Conservation (phyloP, 805 yeast species). For the Tetrapisispora namnaoensis region DNA sequence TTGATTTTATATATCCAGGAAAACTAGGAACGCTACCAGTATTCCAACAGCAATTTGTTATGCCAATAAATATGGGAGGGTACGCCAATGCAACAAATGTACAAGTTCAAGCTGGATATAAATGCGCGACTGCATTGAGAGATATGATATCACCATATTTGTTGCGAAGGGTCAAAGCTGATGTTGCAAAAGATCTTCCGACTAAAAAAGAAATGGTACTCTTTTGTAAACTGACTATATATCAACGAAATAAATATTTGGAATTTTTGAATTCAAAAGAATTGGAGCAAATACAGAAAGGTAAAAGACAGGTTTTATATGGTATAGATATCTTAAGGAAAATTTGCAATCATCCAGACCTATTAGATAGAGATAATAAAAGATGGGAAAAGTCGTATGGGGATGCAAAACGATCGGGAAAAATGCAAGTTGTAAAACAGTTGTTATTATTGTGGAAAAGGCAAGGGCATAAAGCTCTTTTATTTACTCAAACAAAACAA, state of each 20-base stretch:
- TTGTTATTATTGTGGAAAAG: slow-evolving; percentile 64
- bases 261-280: slow-evolving; percentile 72
- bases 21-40: slow-evolving; percentile 90
- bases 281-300: slow-evolving; percentile 55
- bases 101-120: slow-evolving; percentile 92
- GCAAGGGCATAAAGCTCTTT: slow-evolving; percentile 67
- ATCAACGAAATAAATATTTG: slow-evolving; percentile 65
- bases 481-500: slow-evolving; percentile 90
- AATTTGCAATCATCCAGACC: slow-evolving; percentile 93
- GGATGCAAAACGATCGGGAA: slow-evolving; percentile 62
- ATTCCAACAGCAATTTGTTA: slow-evolving; percentile 82
- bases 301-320: slow-evolving; percentile 70
- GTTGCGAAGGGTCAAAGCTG: slow-evolving; percentile 77
- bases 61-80: slow-evolving; percentile 94
- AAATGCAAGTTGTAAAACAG: slow-evolving; percentile 78
- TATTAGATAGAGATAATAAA: slow-evolving; percentile 40
- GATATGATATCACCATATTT: slow-evolving; percentile 87
- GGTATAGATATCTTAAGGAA: slow-evolving; percentile 88
- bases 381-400: slow-evolving; percentile 36
- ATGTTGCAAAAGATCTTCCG: slow-evolving; percentile 92
- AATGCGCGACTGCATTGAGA: slow-evolving; percentile 84
- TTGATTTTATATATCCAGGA: slow-evolving; percentile 94
- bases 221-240: slow-evolving; percentile 74
- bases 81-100: slow-evolving; percentile 94
- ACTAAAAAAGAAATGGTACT: slow-evolving; percentile 88